Conservation (phyloP, 345 rosid species). For the Melastoma malabathricum region DNA sequence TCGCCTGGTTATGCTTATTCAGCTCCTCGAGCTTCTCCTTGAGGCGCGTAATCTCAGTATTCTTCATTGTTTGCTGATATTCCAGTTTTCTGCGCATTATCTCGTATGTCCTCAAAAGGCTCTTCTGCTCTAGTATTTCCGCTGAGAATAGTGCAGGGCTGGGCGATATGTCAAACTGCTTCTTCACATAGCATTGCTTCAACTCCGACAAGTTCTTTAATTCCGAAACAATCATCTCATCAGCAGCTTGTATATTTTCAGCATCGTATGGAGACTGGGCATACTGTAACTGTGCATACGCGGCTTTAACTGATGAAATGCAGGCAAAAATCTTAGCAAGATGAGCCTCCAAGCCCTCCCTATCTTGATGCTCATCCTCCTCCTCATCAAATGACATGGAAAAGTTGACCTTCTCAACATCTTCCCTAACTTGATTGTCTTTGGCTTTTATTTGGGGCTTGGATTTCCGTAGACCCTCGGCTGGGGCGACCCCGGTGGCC, state of each 20-base stretch:
- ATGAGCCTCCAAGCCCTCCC: slow-evolving; percentile 47
- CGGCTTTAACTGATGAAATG: slow-evolving; percentile 57
- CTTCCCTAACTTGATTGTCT: slow-evolving; percentile 17
- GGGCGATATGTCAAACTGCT: slow-evolving; percentile 52
- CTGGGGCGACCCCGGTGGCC: slow-evolving; percentile 50
- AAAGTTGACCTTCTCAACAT: slow-evolving; percentile 1
- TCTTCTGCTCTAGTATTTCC: slow-evolving; percentile 66
- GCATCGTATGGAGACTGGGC: slow-evolving; percentile 82
- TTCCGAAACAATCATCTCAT: slow-evolving; percentile 38
- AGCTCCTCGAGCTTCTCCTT: slow-evolving; percentile 43
- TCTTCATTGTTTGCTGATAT: slow-evolving; percentile 57
- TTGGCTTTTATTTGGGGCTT: slow-evolving; percentile 24
- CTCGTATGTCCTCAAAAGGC: slow-evolving; percentile 44
- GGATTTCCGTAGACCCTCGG: slow-evolving; percentile 29
- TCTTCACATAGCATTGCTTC: slow-evolving; percentile 65
- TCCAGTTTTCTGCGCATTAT: slow-evolving; percentile 62
- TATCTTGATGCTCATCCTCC: slow-evolving; percentile 18
- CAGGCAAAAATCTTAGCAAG: slow-evolving; percentile 66
- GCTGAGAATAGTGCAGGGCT: slow-evolving; percentile 42
- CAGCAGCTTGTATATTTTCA: slow-evolving; percentile 60
- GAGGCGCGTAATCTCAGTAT: slow-evolving; percentile 59
- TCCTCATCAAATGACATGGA: slow-evolving; percentile 33
- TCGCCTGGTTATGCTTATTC: slow-evolving; percentile 25
- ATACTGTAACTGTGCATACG: slow-evolving; percentile 65
- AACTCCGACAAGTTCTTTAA: slow-evolving; percentile 63